Evolutionary conservation across 2,329 filamentous ascomycete species (phyloP), one percentile per base, ranked within the genome.

Genomic region (Aspergillus sp.): DNA sequence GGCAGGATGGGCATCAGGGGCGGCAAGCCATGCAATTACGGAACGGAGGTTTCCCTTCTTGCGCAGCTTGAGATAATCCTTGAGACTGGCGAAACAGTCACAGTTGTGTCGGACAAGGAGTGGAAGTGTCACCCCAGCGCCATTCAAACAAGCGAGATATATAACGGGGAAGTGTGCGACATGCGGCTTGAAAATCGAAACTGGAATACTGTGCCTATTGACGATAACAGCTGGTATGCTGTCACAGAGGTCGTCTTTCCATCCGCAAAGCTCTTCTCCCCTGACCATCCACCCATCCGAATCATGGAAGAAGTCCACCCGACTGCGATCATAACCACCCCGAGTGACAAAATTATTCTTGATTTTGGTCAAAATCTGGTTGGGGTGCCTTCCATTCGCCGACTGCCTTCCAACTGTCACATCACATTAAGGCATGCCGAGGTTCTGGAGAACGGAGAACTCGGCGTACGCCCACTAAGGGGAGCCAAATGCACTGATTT

Each of bases 331-430:
- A 12, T 39, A 4, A 46, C 9, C 3, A 54, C n/a, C 17, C 51
- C 51, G 7, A 12, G 13, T 7, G 51, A 42, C 4, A 46, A 46
- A 30, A 24, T 19, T 1, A 47, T 54, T 11, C 13, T 54, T 4
- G 51, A 54, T n/a, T 54, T 54, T 46, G 51, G 51, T 8, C 51
- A 54, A 19, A 54, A 54, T 20, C 41, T 54, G 17, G 51, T 54
- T 20, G 51, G 51, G 3, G 39, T 20, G 17, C n/a, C 47, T 3
- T 13, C 24, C 27, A 27, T 54, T 9, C 51, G 20, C n/a, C 30
- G 19, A 24, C 13, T 22, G 6, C 11, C 39, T 5, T 24, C 8
- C 1, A n/a, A 42, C 13, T 12, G 15, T 6, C n/a, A 20, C 2
- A 8, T 52, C 22, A 24, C 5, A 6, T 24, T 54, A 41, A 54